phyloP scores from a whole-genome alignment of 345 rosid genomes.

The Eucalyptus dawsonii region DNA sequence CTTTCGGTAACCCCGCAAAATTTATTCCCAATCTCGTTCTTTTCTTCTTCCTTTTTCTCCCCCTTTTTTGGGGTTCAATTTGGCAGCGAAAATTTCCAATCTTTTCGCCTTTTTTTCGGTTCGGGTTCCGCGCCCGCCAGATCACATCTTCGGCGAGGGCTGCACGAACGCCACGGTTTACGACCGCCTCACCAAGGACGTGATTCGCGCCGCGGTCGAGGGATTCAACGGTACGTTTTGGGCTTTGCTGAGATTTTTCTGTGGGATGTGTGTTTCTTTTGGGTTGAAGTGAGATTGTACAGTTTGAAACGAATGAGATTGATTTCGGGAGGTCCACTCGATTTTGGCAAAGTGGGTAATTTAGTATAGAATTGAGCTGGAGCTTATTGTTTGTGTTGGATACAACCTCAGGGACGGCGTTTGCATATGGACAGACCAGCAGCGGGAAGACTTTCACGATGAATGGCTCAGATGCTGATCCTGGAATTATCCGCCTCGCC shows the following conservation, averaged over 20 bases:
- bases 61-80: background rate
- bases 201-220: constrained; percentile 63
- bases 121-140: constrained; percentile 9
- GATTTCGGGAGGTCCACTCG: background rate
- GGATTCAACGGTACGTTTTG: constrained; percentile 68
- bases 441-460: constrained; percentile 97
- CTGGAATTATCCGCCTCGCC: constrained; percentile 66
- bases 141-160: constrained; percentile 69
- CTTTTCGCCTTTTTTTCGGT: background rate
- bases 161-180: constrained; percentile 57
- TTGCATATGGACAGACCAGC: constrained; percentile 98
- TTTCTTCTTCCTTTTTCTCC: background rate
- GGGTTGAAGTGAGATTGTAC: background rate
- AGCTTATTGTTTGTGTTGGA: background rate
- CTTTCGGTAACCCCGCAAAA: constrained; percentile 45
- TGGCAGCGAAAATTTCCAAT: background rate
- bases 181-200: constrained; percentile 68
- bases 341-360: background rate
- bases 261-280: background rate
- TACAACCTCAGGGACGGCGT: constrained; percentile 58
- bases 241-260: background rate
- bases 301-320: background rate
- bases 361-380: background rate
- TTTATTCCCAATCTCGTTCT: background rate
- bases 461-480: constrained; percentile 78